phyloP scores from a whole-genome alignment of 1,284 basidiomycete genomes.

The Marasmius oreades region DNA sequence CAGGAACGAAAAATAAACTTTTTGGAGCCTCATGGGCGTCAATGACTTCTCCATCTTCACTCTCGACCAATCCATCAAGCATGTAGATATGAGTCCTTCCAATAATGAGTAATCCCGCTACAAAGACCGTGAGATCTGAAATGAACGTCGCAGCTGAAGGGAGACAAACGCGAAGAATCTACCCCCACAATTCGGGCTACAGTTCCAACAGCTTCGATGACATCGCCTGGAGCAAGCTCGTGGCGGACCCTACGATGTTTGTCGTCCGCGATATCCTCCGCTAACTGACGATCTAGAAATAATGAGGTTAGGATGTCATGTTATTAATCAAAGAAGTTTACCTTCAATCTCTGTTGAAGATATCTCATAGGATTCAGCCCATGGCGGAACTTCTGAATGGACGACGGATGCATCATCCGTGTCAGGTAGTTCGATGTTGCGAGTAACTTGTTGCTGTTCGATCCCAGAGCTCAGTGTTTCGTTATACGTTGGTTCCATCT shows the following conservation, averaged over 20 bases:
- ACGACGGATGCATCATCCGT: conserved; percentile 56
- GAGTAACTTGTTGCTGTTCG: conserved; percentile 42
- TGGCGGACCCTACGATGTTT: conserved; percentile 78
- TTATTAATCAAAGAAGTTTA: conserved; percentile 19
- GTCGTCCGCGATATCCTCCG: conserved; percentile 74
- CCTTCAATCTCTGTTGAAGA: conserved; percentile 63
- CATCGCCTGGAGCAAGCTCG: conserved; percentile 85
- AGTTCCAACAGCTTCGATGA: conserved; percentile 87
- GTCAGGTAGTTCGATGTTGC: conserved; percentile 60
- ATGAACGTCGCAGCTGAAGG: conserved; percentile 2
- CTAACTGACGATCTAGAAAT: conserved; percentile 46
- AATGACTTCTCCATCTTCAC: conserved; percentile 83
- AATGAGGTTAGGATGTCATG: neutral
- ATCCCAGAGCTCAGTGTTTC: conserved; percentile 47
- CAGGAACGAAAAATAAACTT: conserved; percentile 81
- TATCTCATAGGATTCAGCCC: conserved; percentile 78
- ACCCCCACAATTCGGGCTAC: conserved; percentile 85
- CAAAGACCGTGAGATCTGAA: conserved; percentile 13
- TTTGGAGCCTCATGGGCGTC: conserved; percentile 85
- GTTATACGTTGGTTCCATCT: conserved; percentile 62
- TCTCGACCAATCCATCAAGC: conserved; percentile 90
- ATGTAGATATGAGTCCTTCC: conserved; percentile 87
- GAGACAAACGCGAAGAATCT: conserved; percentile 74
- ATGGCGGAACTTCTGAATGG: conserved; percentile 68
- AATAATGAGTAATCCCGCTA: conserved; percentile 85